These are phyloP conservation scores for Aspergillus transmontanensis DNA, from an alignment of 2,329 filamentous ascomycete genomes.

Conservation along the genomic window DNA sequence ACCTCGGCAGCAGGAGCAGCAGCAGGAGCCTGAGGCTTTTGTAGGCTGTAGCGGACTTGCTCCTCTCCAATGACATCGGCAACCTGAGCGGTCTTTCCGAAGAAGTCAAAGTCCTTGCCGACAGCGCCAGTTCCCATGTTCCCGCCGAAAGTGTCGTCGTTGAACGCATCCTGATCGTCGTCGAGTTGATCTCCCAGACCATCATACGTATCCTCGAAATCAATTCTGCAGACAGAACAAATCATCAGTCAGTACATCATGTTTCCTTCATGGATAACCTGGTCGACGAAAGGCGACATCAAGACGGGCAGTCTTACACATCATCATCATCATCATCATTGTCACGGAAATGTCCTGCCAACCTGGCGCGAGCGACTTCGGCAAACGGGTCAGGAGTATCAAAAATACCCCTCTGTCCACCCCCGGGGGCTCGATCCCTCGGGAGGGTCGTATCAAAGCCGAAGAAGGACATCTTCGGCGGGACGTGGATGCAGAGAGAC, in stretches of 20 bases:
- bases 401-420: constrained; percentile 72
- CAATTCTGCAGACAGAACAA: constrained; percentile 54
- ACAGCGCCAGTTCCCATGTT: constrained; percentile 55
- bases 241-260: not conserved
- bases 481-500: constrained; percentile 14
- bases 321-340: constrained; percentile 69
- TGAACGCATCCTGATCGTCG: constrained; percentile 90
- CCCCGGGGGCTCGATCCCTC: constrained; percentile 66
- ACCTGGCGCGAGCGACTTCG: constrained; percentile 65
- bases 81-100: constrained; percentile 86
- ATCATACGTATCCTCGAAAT: constrained; percentile 98
- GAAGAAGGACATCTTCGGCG: constrained; percentile 79
- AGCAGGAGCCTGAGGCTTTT: constrained; percentile 59
- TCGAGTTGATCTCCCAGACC: constrained; percentile 88
- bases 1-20: constrained; percentile 35
- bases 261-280: not conserved
- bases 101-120: constrained; percentile 97
- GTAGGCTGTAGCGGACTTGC: constrained; percentile 78
- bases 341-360: constrained; percentile 42
- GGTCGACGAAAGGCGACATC: not conserved
- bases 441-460: constrained; percentile 75
- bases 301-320: constrained; percentile 53
- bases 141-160: constrained; percentile 88
- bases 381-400: constrained; percentile 88
- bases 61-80: constrained; percentile 87